Evolutionary conservation across 2,329 filamentous ascomycete genomes (phyloP).

Genomic region (Diaporthe caulivora): DNA sequence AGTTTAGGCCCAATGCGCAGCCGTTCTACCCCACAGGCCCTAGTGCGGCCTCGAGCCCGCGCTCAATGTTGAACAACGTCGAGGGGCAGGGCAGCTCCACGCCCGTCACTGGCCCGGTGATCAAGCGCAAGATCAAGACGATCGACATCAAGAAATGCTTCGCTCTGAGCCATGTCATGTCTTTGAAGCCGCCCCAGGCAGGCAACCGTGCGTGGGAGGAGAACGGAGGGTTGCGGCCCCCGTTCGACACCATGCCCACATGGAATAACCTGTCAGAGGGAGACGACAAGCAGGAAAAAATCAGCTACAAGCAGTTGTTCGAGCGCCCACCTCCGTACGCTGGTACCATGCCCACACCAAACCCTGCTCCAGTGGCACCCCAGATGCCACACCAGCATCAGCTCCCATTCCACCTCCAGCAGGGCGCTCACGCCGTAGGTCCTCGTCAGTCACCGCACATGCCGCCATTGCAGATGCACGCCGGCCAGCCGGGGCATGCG

Average conservation of each 20-base stretch:
- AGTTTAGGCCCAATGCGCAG: conserved; percentile 85
- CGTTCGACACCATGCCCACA: conserved; percentile 86
- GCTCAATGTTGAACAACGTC: conserved; percentile 67
- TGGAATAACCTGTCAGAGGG: conserved; percentile 83
- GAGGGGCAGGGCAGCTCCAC: conserved; percentile 49
- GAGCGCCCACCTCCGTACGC: conserved; percentile 72
- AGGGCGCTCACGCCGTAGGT: conserved; percentile 75
- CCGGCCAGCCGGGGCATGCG: conserved; percentile 76
- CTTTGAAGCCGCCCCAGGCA: conserved; percentile 60
- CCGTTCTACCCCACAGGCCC: conserved; percentile 81
- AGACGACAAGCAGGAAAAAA: conserved; percentile 75
- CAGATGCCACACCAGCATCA: conserved; percentile 87
- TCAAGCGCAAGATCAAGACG: conserved; percentile 78
- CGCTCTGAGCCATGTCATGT: conserved; percentile 67
- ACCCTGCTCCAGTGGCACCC: conserved; percentile 75
- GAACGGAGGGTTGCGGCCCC: conserved; percentile 85
- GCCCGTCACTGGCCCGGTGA: conserved; percentile 61
- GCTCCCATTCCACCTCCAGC: conserved; percentile 84
- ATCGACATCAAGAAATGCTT: conserved; percentile 78
- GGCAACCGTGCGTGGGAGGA: conserved; percentile 72
- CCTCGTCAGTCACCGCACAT: conserved; percentile 81
- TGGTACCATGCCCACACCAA: conserved; percentile 75
- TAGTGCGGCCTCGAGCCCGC: conserved; percentile 81
- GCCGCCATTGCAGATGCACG: conserved; percentile 81
- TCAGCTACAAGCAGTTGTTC: conserved; percentile 83